Percentiles rank a stretch among this genome's conserved stretches.
Conservation (phyloP, 2,329 filamentous ascomycete genomes). For the Furcasterigmium sp. region DNA sequence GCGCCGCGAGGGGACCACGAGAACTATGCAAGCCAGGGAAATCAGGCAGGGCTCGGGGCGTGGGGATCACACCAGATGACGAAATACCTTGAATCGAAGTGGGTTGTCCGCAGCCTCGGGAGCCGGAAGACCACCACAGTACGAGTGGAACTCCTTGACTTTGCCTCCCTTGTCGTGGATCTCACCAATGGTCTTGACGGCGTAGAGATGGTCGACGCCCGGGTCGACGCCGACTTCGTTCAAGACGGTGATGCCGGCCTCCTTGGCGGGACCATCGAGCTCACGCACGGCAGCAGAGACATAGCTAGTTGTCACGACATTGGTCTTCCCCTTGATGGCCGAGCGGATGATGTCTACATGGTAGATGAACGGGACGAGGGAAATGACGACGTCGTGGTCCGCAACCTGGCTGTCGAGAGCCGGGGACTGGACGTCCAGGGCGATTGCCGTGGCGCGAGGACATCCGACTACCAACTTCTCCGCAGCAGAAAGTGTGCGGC, state of each 20-base stretch:
- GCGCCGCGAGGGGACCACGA: slow-evolving; percentile 63
- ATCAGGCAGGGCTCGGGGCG: not conserved
- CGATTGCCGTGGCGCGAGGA: slow-evolving; percentile 4
- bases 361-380: slow-evolving; percentile 16
- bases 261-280: slow-evolving; percentile 54
- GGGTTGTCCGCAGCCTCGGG: slow-evolving; percentile 60
- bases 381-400: slow-evolving; percentile 15
- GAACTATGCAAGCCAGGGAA: slow-evolving; percentile 41
- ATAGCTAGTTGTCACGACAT: slow-evolving; percentile 73
- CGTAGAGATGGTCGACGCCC: slow-evolving; percentile 52
- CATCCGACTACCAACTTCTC: not conserved
- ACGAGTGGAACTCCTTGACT: slow-evolving; percentile 52
- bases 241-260: slow-evolving; percentile 67
- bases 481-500: slow-evolving; percentile 7
- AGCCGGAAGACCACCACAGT: slow-evolving; percentile 58
- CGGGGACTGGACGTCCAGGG: slow-evolving; percentile 12
- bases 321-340: slow-evolving; percentile 63
- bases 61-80: not conserved
- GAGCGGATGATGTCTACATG: slow-evolving; percentile 54
- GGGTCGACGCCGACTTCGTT: slow-evolving; percentile 61
- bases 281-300: slow-evolving; percentile 65
- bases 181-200: slow-evolving; percentile 61
- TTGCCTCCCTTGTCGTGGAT: slow-evolving; percentile 51
- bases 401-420: slow-evolving; percentile 12
- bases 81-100: slow-evolving; percentile 51